Evolutionary conservation across 2,329 filamentous ascomycete species (phyloP).

Genomic region (Fusarium brevicatenulatum): DNA sequence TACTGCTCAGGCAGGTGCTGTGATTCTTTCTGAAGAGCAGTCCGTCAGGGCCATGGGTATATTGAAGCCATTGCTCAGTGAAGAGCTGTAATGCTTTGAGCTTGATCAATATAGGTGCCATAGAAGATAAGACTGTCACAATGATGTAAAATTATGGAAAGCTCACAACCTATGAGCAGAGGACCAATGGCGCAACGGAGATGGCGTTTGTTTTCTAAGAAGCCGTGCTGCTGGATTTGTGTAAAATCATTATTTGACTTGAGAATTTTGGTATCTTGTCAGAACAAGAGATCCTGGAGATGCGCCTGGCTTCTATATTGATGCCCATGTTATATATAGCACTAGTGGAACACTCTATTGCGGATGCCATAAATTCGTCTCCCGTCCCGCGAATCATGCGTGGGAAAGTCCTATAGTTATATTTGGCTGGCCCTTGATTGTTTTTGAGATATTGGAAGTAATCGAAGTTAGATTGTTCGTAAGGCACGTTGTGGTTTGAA

Average conservation of each 20-base stretch:
- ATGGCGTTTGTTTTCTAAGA: conserved; percentile 30
- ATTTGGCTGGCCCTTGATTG: not conserved
- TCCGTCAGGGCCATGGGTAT: conserved; percentile 78
- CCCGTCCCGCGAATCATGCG: not conserved
- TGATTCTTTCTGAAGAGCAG: conserved; percentile 83
- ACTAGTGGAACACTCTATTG: conserved; percentile 26
- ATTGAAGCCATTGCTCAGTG: conserved; percentile 63
- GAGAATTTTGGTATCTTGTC: conserved; percentile 5
- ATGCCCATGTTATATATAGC: conserved; percentile 39
- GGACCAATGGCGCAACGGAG: conserved; percentile 19
- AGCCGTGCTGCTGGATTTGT: not conserved
- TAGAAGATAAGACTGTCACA: not conserved
- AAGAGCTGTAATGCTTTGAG: conserved; percentile 39
- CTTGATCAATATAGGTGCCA: not conserved
- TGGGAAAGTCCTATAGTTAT: not conserved
- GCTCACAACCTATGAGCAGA: conserved; percentile 7
- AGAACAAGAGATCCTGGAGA: conserved; percentile 27
- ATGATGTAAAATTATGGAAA: conserved; percentile 25
- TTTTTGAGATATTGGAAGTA: not conserved
- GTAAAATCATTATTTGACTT: not conserved
- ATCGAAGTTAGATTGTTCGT: not conserved
- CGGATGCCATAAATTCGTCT: conserved; percentile 7
- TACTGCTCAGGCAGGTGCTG: conserved; percentile 87
- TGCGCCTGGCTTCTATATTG: conserved; percentile 26
- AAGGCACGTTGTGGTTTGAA: not conserved